Conservation (phyloP, 192 early-diverging fungal genomes). For the Coemansia sp. region DNA sequence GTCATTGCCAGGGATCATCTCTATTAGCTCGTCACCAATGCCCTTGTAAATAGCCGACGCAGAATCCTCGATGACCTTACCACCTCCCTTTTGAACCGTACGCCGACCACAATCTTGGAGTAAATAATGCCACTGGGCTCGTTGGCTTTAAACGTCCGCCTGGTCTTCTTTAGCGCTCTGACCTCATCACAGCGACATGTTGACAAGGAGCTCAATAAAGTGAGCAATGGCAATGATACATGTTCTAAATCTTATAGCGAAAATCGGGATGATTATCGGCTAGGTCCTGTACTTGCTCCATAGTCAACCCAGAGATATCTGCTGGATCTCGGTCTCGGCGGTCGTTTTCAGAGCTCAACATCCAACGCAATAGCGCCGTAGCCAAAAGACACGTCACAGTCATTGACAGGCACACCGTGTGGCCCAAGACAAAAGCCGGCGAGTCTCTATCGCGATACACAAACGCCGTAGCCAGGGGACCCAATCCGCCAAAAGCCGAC, state of each 20-base stretch:
- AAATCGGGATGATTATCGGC: conserved; percentile 50
- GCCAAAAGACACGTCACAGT: conserved; percentile 18
- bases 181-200: conserved; percentile 16
- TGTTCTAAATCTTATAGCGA: conserved; percentile 31
- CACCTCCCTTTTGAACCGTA: background rate
- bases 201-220: conserved; percentile 3
- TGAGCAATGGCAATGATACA: background rate
- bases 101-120: background rate
- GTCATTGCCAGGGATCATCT: background rate
- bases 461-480: conserved; percentile 46
- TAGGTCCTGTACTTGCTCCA: conserved; percentile 30
- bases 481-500: conserved; percentile 40
- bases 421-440: conserved; percentile 34
- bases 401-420: conserved; percentile 42
- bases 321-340: conserved; percentile 13
- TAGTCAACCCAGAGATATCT: conserved; percentile 18
- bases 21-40: background rate
- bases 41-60: background rate
- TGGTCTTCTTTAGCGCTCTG: background rate
- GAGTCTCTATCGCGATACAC: conserved; percentile 46
- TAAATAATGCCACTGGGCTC: background rate
- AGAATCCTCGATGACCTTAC: background rate
- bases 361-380: conserved; percentile 14
- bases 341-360: conserved; percentile 25
- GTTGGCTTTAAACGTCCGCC: background rate